These are phyloP conservation scores for Neofusicoccum laricinum DNA, from an alignment of 2,329 filamentous ascomycete genomes.

Conservation along the genomic window DNA sequence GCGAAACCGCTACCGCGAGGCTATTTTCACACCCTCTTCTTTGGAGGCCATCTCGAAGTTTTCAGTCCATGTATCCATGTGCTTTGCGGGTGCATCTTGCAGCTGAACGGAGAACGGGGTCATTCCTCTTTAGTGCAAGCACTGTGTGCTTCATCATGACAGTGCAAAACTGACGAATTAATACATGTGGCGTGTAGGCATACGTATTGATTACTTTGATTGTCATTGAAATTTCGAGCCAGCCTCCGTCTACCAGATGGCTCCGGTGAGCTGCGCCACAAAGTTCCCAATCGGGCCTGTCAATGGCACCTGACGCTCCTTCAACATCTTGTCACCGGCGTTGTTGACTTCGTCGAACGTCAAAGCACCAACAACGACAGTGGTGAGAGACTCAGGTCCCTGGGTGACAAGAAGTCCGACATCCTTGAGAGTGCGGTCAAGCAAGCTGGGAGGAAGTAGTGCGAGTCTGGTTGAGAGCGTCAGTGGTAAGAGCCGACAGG, in stretches of 20 bases:
- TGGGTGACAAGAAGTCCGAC: not conserved
- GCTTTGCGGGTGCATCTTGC: no score
- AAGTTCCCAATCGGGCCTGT: not conserved
- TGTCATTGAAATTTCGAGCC: no score
- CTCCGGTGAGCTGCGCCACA: not conserved
- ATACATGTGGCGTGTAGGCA: no score
- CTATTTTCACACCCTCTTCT: not conserved
- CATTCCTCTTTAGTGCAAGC: no score
- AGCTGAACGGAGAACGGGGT: no score
- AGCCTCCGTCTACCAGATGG: not conserved
- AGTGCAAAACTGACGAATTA: no score
- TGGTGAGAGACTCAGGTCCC: not conserved
- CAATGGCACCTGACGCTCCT: not conserved
- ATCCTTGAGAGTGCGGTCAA: not conserved
- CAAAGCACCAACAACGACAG: not conserved
- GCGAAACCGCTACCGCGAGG: not conserved
- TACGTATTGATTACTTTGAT: no score
- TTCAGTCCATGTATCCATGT: no score
- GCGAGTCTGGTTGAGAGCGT: not conserved
- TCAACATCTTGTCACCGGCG: not conserved
- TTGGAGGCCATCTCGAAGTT: no score
- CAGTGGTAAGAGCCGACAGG: not conserved
- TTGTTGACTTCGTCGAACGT: not conserved
- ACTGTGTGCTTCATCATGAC: no score
- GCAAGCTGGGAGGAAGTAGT: not conserved